Base-by-base conservation (phyloP, 169 alveolate genomes). In the Fabrea salina region DNA sequence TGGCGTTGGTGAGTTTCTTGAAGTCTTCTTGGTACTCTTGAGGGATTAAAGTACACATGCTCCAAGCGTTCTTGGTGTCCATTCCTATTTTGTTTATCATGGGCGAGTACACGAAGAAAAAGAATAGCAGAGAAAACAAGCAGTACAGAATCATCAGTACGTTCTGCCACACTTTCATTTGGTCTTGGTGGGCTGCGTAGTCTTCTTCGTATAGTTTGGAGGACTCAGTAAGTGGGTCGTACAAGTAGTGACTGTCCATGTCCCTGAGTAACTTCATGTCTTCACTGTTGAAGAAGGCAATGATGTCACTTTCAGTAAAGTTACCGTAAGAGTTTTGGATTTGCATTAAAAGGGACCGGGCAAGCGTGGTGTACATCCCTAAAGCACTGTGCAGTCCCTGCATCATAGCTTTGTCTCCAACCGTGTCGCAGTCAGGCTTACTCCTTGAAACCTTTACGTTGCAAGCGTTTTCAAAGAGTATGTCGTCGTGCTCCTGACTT, bases 11-110 rank as follows among this genome's bases (percentile, higher is more conserved):
- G 30, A 66, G 76, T 6, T 39, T 35, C 61, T 66, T 66, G 61
- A 66, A 66, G n/a, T 66, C 76, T 40, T 66, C 76, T 30, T 66
- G 76, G 5, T 66, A 66, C 33, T 66, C 76, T 43, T 66, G 76
- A 19, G 76, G 76, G 7, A 66, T 66, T 40, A 66, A 37, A 32
- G 76, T 66, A 39, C 76, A 66, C 76, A 66, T 66, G 5, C 76
- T 66, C 76, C 76, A 66, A 16, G 76, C 76, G n/a, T 66, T 66
- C 32, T 66, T 66, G 57, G 58, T 39, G n/a, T 66, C 76, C 51
- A 32, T 19, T 1, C 76, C 76, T 3, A 66, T 66, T 40, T 66
- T 66, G 41, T 66, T 33, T 19, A 66, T 66, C 76, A 66, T 66
- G 32, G 76, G 76, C 32, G 54, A 32, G 56, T 66, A 66, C 11